Evolutionary conservation across 805 yeast species (phyloP).

Genomic region (Starmerella kuoi): DNA sequence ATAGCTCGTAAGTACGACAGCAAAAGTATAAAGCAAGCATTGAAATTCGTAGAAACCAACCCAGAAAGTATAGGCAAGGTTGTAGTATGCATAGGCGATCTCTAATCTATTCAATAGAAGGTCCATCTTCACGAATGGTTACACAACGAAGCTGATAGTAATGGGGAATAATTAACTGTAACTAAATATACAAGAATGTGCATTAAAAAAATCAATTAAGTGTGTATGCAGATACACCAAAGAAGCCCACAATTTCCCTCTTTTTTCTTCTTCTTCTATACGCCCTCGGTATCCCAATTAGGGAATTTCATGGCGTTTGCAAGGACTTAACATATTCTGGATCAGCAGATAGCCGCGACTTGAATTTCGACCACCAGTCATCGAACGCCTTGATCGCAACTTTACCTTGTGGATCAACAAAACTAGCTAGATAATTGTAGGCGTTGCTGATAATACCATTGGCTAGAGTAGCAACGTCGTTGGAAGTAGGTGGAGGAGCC

Average conservation of each 20-base stretch:
- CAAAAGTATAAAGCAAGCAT: conserved; percentile 1
- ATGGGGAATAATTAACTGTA: too few species aligned
- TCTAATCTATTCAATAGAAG: too few species aligned
- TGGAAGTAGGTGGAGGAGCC: conserved; percentile 31
- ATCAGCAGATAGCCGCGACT: conserved; percentile 57
- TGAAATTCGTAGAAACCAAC: not conserved
- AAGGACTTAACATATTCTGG: conserved; percentile 62
- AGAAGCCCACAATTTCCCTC: too few species aligned
- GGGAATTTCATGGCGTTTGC: conserved; percentile 1
- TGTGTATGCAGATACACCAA: too few species aligned
- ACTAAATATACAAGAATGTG: too few species aligned
- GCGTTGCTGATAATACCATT: conserved; percentile 85
- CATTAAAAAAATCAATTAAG: too few species aligned
- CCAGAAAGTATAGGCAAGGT: conserved; percentile 18
- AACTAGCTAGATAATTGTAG: conserved; percentile 81
- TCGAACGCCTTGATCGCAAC: conserved; percentile 82
- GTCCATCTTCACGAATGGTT: too few species aligned
- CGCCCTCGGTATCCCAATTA: too few species aligned
- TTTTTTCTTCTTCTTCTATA: too few species aligned
- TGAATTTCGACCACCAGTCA: conserved; percentile 90
- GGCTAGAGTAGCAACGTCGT: conserved; percentile 51
- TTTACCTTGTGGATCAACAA: conserved; percentile 63
- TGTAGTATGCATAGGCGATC: too few species aligned
- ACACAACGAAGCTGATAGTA: too few species aligned
- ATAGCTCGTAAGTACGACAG: conserved; percentile 20